Base-by-base conservation (phyloP, 768 basidiomycete species). In the Mycena albidolilacea region DNA sequence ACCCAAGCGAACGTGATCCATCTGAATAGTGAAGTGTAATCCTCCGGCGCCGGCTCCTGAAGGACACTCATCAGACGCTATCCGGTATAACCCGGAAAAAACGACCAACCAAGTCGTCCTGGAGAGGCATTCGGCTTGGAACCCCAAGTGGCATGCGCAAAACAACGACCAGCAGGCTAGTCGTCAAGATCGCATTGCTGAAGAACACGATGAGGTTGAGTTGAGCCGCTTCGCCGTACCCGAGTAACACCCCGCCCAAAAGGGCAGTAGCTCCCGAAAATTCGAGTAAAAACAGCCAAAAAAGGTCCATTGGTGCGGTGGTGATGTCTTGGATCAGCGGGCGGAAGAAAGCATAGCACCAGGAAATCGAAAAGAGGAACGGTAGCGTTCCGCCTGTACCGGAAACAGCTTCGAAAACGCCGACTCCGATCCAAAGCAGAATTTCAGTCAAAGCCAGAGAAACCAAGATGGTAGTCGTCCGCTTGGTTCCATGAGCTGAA, bases 1-100 rank as follows among this genome's bases (percentile, higher is more conserved):
- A 95, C 84, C 93, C 94, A 95, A 43, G 77, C 82, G 77, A 94
- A 95, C 0, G 92, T 89, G 0, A 90, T 81, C 94, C 94, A 94
- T 44, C 88, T 87, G 81, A 87, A 89, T 12, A 95, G 84, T 1
- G 91, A 84, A 0, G 91, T 90, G 76, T 94, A 95, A 76, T 95
- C 95, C 78, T 95, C 94, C 0, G 90, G 92, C 9, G 76, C 7
- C 37, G 57, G 38, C 23, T 59, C 37, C 57, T 59, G 57, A 37
- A n/a, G 5, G 19, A 39, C 9, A n/a, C 10, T 0, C 35, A 37
- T 39, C 57, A 15, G 30, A 37, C 12, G 15, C n/a, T 57, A 30
- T 37, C 14, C 19, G 19, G 37, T 1, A 10, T 14, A 57, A 37
- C 3, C 55, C 17, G 8, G 12, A 9, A 30, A 35, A 55, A 55